Base-by-base conservation (phyloP, 2,329 filamentous ascomycete genomes). In the Aureobasidium sp. region DNA sequence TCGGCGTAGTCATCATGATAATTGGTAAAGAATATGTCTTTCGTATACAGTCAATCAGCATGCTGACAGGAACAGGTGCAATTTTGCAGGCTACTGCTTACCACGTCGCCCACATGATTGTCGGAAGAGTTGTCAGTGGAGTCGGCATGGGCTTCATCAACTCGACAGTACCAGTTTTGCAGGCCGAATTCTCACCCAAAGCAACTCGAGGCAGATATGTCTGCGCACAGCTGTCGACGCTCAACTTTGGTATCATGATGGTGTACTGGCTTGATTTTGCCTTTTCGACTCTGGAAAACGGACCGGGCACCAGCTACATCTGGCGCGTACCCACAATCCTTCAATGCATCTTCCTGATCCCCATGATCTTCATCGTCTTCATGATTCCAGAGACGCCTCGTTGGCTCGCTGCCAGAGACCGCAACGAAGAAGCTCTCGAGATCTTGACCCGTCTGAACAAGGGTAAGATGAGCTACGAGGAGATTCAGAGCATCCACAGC, bases 341-440 rank as follows among this genome's bases (percentile, higher is more conserved):
- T 3, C 77, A 78, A 60, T 73, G 71, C 64, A 57, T 77, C 45
- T 74, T 75, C 62, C 69, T 75, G 10, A 25, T 76, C 0, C 69
- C 73, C 1, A 78, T 69, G 27, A 63, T 61, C 38, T 63, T 62
- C 21, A 65, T 83, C 4, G 76, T 81, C 38, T 75, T 79, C 66
- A 58, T 70, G 37, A 67, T 77, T 6, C 82, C 83, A 0, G 83
- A 86, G 65, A 82, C 81, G 0, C 83, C 83, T 0, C 74, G 83
- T 61, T 85, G 82, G 82, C 73, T 84, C 10, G 77, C 83, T 25
- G 74, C 77, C 50, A 77, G 81, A 35, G 79, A 81, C 49, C 78
- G 79, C n/a, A 72, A 76, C 8, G 81, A 84, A 23, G 79, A 85
- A 65, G 83, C 82, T 1, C 74, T 80, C 43, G 72, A 75, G 1